phyloP scores from a whole-genome alignment of 139 green algal species.

The Diplosphaera chodatii region DNA sequence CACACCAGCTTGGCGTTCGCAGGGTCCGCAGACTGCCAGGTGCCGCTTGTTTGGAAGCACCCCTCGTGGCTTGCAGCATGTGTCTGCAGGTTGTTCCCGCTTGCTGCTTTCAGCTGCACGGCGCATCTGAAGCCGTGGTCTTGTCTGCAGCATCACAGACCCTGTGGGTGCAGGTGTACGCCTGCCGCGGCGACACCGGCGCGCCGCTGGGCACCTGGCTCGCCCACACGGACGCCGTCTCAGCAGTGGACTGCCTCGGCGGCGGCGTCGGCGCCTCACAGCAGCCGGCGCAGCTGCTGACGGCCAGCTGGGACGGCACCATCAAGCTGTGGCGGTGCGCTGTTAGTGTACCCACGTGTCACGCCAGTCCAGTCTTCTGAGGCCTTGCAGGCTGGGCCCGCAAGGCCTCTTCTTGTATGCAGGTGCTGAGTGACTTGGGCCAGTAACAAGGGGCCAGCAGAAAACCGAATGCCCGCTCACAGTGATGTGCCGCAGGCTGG shows the following conservation, averaged over 20 bases:
- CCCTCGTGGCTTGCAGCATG: too few species aligned
- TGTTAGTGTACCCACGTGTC: not conserved
- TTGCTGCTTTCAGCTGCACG: too few species aligned
- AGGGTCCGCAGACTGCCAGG: conserved; percentile 43
- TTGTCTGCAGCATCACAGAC: too few species aligned
- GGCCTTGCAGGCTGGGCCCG: too few species aligned
- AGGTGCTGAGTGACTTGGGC: not conserved
- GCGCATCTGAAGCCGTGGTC: too few species aligned
- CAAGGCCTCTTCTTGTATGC: too few species aligned
- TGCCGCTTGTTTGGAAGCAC: too few species aligned
- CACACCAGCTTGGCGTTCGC: conserved; percentile 48
- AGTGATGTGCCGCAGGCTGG: conserved; percentile 16
- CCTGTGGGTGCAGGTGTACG: conserved; percentile 30
- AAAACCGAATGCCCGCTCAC: too few species aligned
- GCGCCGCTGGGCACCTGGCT: conserved; percentile 47
- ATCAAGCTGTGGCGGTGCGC: conserved; percentile 50
- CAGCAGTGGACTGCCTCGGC: conserved; percentile 1
- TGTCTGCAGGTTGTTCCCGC: too few species aligned
- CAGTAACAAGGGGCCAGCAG: too few species aligned
- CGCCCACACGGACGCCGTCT: conserved; percentile 63
- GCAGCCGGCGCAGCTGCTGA: conserved; percentile 26
- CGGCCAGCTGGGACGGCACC: conserved; percentile 64
- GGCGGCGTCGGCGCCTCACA: conserved; percentile 25
- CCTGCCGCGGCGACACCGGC: conserved; percentile 35
- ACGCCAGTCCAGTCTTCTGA: not conserved